Conservation (phyloP, 2,329 filamentous ascomycete genomes). For the Ophiostoma ips region DNA sequence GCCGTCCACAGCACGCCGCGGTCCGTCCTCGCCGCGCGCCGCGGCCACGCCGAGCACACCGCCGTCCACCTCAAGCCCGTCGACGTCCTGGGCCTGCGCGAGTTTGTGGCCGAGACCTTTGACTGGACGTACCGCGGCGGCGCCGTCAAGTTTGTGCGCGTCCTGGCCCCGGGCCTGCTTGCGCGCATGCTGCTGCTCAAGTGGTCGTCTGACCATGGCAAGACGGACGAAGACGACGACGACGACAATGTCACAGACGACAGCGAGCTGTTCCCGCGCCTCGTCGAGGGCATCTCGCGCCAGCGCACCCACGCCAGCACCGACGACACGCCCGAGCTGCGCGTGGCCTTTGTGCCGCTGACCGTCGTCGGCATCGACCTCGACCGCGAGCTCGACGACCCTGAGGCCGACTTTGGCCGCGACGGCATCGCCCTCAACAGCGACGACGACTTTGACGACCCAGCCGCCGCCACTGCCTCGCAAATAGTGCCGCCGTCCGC, state of each 20-base stretch:
- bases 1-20: conserved; percentile 34
- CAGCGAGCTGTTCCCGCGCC: conserved; percentile 7
- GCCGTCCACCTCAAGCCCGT: conserved; percentile 29
- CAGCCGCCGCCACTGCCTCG: too few relatives aligned
- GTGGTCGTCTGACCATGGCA: conserved; percentile 1
- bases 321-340: conserved; percentile 62
- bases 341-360: conserved; percentile 63
- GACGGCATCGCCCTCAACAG: conserved; percentile 46
- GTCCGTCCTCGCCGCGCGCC: background rate
- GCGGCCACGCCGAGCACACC: background rate
- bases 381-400: conserved; percentile 42
- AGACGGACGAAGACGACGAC: conserved; percentile 12
- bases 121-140: conserved; percentile 72
- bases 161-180: conserved; percentile 64
- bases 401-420: conserved; percentile 31
- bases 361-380: conserved; percentile 69
- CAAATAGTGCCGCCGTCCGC: conserved; percentile 19
- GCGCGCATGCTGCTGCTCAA: conserved; percentile 33
- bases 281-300: conserved; percentile 54
- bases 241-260: background rate
- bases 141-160: conserved; percentile 71
- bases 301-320: conserved; percentile 58
- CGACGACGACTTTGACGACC: conserved; percentile 44
- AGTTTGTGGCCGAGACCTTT: conserved; percentile 66
- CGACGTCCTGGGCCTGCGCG: conserved; percentile 52